Conservation (phyloP, 345 rosid species). For the Dipteronia sinensis region DNA sequence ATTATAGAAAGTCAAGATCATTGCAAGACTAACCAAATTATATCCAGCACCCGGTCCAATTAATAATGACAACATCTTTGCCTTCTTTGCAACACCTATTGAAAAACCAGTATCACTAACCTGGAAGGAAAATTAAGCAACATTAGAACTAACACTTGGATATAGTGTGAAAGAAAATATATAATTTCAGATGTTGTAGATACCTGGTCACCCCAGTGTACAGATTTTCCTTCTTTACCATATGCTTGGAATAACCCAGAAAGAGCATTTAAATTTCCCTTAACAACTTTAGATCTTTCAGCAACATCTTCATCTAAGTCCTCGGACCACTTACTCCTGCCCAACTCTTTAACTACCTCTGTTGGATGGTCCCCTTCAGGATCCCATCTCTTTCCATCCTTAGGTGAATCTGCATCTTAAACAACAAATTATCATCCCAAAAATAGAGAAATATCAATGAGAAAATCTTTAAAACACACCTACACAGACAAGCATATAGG, state of each 20-base stretch:
- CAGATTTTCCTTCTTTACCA: conserved; percentile 61
- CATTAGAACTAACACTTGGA: neutral
- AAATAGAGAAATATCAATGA: neutral
- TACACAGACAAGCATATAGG: too few species aligned
- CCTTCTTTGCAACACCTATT: conserved; percentile 65
- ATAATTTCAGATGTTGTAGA: neutral
- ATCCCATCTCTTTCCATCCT: conserved; percentile 46
- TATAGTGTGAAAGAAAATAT: neutral
- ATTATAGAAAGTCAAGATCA: neutral
- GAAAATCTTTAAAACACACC: neutral
- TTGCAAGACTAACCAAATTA: conserved; percentile 59
- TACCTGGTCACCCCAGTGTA: conserved; percentile 94
- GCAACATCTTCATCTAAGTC: conserved; percentile 62
- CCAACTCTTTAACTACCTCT: conserved; percentile 60
- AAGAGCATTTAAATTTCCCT: conserved; percentile 44
- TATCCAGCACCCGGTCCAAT: conserved; percentile 96
- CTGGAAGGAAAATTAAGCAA: conserved; percentile 30
- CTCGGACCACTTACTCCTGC: conserved; percentile 89
- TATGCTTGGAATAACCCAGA: conserved; percentile 54
- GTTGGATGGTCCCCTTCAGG: conserved; percentile 45
- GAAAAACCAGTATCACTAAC: conserved; percentile 76
- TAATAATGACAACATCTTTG: conserved; percentile 57
- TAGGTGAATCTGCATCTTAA: conserved; percentile 34
- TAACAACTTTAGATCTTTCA: conserved; percentile 35
- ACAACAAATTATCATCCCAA: conserved; percentile 6